Evolutionary conservation across 2,329 filamentous ascomycete genomes (phyloP).

Genomic region (Rhytidhysteron rufulum): DNA sequence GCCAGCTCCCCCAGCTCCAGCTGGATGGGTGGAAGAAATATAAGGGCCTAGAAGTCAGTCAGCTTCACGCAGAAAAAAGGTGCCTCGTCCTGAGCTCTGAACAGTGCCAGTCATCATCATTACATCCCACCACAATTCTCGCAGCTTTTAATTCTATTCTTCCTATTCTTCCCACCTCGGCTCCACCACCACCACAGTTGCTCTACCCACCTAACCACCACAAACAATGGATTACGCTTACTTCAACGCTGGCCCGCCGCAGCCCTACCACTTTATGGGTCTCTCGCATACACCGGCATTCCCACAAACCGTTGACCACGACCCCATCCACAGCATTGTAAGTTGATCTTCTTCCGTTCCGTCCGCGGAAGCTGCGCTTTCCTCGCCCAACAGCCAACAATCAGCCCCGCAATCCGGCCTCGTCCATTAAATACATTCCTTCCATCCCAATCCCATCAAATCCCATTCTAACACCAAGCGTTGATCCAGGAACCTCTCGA

Average conservation of each 20-base stretch:
- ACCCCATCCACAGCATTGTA: constrained; percentile 32
- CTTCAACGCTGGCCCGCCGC: constrained; percentile 37
- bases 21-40: constrained; percentile 8
- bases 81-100: too few relatives aligned
- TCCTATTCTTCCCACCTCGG: neutral
- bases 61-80: too few relatives aligned
- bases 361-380: too few relatives aligned
- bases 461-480: too few relatives aligned
- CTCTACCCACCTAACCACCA: neutral
- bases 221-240: constrained; percentile 55
- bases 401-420: constrained; percentile 32
- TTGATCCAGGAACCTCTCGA: constrained; percentile 45
- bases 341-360: too few relatives aligned
- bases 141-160: neutral
- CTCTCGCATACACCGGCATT: constrained; percentile 37
- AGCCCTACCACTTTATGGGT: constrained; percentile 49
- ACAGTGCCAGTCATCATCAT: too few relatives aligned
- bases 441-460: too few relatives aligned
- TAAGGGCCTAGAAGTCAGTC: constrained; percentile 12
- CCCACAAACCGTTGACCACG: constrained; percentile 32
- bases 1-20: too few relatives aligned
- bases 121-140: too few relatives aligned
- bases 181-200: constrained; percentile 4
- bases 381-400: too few relatives aligned
- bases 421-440: too few relatives aligned